Percentiles rank a stretch among this genome's conserved stretches.
Evolutionary conservation across 306 rosid genomes (phyloP).

Genomic region (Carpinus fangiana): DNA sequence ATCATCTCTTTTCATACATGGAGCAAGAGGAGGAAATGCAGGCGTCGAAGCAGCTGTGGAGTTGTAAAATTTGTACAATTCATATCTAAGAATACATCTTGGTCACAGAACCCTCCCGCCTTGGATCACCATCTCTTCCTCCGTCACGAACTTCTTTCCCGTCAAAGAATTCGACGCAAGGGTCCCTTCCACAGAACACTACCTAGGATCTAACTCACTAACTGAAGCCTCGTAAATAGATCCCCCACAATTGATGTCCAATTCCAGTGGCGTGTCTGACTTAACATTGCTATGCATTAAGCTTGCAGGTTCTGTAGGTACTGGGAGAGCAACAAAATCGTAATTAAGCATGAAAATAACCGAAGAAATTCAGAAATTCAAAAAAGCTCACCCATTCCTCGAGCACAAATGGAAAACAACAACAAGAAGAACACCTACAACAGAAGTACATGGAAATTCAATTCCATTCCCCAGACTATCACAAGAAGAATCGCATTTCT

Average conservation of each 20-base stretch:
- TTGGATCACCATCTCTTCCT: no score
- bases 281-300: not conserved
- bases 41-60: no score
- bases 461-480: conserved; percentile 5
- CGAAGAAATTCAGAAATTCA: not conserved
- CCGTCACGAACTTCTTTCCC: no score
- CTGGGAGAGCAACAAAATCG: not conserved
- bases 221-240: not conserved
- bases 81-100: no score
- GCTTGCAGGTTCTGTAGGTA: not conserved
- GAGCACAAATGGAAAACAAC: not conserved
- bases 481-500: conserved; percentile 7
- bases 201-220: conserved; percentile 13
- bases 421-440: not conserved
- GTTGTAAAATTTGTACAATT: no score
- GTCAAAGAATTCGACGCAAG: no score
- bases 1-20: no score
- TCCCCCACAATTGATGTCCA: not conserved
- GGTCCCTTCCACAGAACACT: not conserved
- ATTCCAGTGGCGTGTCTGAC: not conserved
- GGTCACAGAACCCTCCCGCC: no score
- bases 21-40: no score
- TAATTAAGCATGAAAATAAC: not conserved
- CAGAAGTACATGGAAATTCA: conserved; percentile 7
- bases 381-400: not conserved